These are phyloP conservation scores for Talaromyces sp. DNA, from an alignment of 2,329 filamentous ascomycete species.

Conservation along the genomic window DNA sequence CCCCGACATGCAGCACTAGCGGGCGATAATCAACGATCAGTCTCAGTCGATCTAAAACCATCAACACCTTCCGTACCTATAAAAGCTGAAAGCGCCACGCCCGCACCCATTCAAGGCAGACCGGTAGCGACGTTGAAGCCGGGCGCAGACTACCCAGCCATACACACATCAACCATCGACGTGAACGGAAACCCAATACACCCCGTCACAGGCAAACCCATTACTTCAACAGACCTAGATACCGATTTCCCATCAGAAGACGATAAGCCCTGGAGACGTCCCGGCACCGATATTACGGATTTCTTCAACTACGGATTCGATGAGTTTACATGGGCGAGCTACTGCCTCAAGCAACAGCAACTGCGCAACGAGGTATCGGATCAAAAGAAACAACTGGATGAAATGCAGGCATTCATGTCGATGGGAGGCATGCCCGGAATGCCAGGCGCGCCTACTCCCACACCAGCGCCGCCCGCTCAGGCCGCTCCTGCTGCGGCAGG, in stretches of 20 bases:
- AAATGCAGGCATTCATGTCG: constrained; percentile 61
- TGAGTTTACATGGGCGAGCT: constrained; percentile 96
- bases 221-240: constrained; percentile 76
- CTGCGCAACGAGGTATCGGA: constrained; percentile 74
- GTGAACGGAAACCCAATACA: constrained; percentile 80
- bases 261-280: constrained; percentile 92
- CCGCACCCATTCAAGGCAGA: constrained; percentile 34
- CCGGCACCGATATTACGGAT: constrained; percentile 90
- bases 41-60: constrained; percentile 37
- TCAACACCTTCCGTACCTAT: constrained; percentile 36
- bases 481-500: constrained; percentile 27
- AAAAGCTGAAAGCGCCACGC: constrained; percentile 33
- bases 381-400: constrained; percentile 69
- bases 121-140: constrained; percentile 48
- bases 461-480: constrained; percentile 30
- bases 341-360: constrained; percentile 82
- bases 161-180: constrained; percentile 76
- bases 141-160: constrained; percentile 65
- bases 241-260: constrained; percentile 67
- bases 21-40: constrained; percentile 36
- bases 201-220: constrained; percentile 71
- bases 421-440: constrained; percentile 51
- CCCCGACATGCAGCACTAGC: constrained; percentile 39
- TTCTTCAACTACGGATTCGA: constrained; percentile 99
- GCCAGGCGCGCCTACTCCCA: constrained; percentile 33